Base-by-base conservation (phyloP, 345 rosid genomes). In the Euphorbia peplus region DNA sequence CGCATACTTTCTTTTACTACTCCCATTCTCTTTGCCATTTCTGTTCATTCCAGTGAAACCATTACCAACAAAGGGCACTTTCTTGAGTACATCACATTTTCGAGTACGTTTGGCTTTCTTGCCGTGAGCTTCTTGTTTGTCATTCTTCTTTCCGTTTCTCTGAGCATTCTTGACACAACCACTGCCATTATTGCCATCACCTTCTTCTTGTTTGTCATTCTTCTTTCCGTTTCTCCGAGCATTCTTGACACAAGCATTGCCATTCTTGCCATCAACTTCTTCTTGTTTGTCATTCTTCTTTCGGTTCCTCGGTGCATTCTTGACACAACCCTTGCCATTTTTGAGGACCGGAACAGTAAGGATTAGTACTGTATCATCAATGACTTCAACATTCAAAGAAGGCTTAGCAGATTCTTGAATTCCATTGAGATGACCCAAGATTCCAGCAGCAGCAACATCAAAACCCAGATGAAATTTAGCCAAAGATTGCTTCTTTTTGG, bases 311-410 rank as follows among this genome's bases (percentile, higher is more conserved):
- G 75, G 71, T 42, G 59, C 70, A 82, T 30, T 70, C 10, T 74
- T 76, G 53, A 60, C 67, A 76, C 66, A 68, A 68, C 56, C 77
- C 63, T 76, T 76, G 51, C 72, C 77, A 51, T 51, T 72, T 79
- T 73, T 76, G 29, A 71, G 47, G 46, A 77, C 64, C 9, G 68
- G 53, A 71, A 83, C 61, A 10, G 87, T 77, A 70, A 78, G 84
- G 73, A 88, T 76, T 84, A 90, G 60, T 3, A 88, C 95, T 15
- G 89, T 88, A 72, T 92, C 93, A 76, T 92, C 97, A 64, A 89
- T 78, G 24, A 91, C 75, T 70, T 87, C 81, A 69, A 88, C 65
- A 68, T 81, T 84, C 76, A 85, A 53, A 13, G 98, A 81, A 57
- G 72, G 66, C 25, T 83, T 77, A 65, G 60, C 72, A 59, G 74